Percentiles rank a stretch among this genome's conserved stretches.
phyloP scores from a whole-genome alignment of 495 filamentous ascomycete genomes.

The Hyaloscypha finlandica region DNA sequence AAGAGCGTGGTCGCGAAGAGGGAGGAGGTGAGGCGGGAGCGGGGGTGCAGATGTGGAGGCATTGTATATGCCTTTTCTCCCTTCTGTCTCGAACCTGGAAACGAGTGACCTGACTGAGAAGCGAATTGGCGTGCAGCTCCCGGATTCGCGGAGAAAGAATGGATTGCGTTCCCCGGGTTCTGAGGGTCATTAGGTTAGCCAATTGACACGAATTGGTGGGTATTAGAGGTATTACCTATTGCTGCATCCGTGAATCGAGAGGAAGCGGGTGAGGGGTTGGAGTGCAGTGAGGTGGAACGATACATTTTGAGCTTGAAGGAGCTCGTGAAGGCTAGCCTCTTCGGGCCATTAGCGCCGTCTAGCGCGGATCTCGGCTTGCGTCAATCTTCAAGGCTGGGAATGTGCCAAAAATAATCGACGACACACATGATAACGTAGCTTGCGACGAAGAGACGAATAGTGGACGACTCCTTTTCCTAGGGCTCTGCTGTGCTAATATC shows the following conservation, averaged over 20 bases:
- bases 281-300: background rate
- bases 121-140: background rate
- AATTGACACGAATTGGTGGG: background rate
- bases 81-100: background rate
- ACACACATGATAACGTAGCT: background rate
- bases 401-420: background rate
- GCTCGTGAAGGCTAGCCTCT: background rate
- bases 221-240: background rate
- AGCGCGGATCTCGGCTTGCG: background rate
- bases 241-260: background rate
- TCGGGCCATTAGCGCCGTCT: background rate
- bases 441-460: background rate
- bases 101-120: background rate
- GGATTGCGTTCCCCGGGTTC: background rate
- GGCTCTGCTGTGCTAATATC: no score
- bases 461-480: no score
- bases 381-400: constrained; percentile 16
- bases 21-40: constrained; percentile 85
- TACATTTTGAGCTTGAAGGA: background rate
- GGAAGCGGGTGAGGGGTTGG: background rate
- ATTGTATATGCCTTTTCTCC: constrained; percentile 43
- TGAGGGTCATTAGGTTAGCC: background rate
- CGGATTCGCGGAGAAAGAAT: background rate
- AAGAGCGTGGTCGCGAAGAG: constrained; percentile 94
- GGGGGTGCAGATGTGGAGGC: constrained; percentile 90